Percentiles rank a stretch among this genome's conserved stretches.
These are phyloP conservation scores for Phytophthora sp. DNA, from an alignment of 352 stramenopile species.

Conservation along the genomic window DNA sequence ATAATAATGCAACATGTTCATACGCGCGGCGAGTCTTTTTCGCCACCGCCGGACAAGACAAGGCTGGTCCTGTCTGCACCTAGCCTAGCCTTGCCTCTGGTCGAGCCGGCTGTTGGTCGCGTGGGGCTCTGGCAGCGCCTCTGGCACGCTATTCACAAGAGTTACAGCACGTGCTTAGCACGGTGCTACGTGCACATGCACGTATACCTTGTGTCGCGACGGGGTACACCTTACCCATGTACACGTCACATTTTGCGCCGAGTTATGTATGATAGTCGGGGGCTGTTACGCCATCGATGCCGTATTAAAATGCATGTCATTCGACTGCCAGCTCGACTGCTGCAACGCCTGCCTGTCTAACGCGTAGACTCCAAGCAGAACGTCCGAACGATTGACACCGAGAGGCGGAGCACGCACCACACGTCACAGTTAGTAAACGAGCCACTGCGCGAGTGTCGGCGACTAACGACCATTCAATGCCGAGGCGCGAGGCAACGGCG, in stretches of 20 bases:
- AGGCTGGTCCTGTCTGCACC: slow-evolving; percentile 20
- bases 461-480: slow-evolving; percentile 30
- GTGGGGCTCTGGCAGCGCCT: slow-evolving; percentile 18
- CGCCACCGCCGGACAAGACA: slow-evolving; percentile 1
- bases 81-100: slow-evolving; percentile 15
- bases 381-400: slow-evolving; percentile 26
- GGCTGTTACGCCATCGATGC: too few species aligned
- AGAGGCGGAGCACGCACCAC: slow-evolving; percentile 32
- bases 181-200: too few species aligned
- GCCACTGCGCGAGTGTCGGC: slow-evolving; percentile 3
- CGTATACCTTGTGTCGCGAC: too few species aligned
- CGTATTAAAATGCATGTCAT: too few species aligned
- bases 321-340: too few species aligned
- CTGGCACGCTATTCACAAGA: too few species aligned
- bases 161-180: too few species aligned
- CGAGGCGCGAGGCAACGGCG: slow-evolving; percentile 2
- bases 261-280: too few species aligned
- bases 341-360: too few species aligned
- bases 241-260: slow-evolving; percentile 24
- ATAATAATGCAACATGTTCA: too few species aligned
- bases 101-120: slow-evolving; percentile 12
- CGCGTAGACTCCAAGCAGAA: too few species aligned
- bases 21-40: too few species aligned
- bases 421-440: slow-evolving; percentile 26
- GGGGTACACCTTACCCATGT: background rate